A percentile compares a stretch with the other conserved stretches of the same genome.
phyloP scores from a whole-genome alignment of 2,329 filamentous ascomycete genomes.

The Sarocladiaceae sp. region DNA sequence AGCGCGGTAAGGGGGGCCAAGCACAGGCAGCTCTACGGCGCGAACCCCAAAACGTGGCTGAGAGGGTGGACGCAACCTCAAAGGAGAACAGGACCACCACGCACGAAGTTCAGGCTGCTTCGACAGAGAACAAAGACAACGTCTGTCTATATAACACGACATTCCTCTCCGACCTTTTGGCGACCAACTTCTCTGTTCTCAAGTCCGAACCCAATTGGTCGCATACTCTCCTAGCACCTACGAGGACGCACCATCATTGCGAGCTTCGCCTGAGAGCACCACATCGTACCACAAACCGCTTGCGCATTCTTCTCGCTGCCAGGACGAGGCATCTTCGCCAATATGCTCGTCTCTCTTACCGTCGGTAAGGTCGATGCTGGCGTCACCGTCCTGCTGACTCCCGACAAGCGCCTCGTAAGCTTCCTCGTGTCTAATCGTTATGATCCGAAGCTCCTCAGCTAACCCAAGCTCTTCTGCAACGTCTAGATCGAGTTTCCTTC shows the following conservation, averaged over 20 bases:
- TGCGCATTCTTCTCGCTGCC: not conserved
- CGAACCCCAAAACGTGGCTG: conserved; percentile 2
- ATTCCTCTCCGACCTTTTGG: not conserved
- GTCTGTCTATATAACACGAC: not conserved
- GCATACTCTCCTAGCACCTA: not conserved
- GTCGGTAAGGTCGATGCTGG: conserved; percentile 99
- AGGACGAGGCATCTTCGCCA: conserved; percentile 18
- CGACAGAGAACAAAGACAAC: conserved; percentile 5
- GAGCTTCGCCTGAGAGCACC: not conserved
- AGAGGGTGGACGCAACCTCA: not conserved
- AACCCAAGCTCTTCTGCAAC: not conserved
- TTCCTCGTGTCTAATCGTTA: too few relatives aligned
- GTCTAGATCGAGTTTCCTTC: conserved; percentile 94
- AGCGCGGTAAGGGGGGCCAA: not conserved
- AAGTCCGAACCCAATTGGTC: not conserved
- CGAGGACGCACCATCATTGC: not conserved
- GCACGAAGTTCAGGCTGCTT: not conserved
- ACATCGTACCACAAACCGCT: too few relatives aligned
- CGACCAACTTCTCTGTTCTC: not conserved
- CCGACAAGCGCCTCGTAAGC: conserved; percentile 91
- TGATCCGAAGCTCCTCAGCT: not conserved
- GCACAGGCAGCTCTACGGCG: conserved; percentile 2
- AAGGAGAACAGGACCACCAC: not conserved
- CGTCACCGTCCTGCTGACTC: conserved; percentile 92
- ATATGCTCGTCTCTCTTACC: conserved; percentile 93